Conservation (phyloP, 768 basidiomycete species). For the Goffeauzyma gilvescens region DNA sequence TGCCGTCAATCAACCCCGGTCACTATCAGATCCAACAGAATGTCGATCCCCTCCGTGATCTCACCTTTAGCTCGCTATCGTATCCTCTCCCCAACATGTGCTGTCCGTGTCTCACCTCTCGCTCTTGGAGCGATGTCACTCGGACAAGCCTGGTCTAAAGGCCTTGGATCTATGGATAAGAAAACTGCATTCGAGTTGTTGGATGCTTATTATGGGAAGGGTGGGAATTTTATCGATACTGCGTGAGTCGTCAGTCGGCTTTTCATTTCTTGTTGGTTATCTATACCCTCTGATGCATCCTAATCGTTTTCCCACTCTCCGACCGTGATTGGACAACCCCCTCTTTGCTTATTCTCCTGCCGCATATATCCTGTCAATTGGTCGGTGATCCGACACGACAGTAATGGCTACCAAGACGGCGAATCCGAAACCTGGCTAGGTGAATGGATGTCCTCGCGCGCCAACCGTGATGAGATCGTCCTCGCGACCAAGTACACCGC, state of each 20-base stretch:
- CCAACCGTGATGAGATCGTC: constrained; percentile 37
- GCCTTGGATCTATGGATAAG: constrained; percentile 37
- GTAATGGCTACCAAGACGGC: constrained; percentile 38
- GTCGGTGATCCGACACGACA: neutral
- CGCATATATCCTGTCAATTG: neutral
- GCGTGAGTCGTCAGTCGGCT: no score
- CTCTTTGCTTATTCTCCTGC: neutral
- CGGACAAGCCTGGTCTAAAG: constrained; percentile 17
- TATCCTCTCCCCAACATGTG: constrained; percentile 14
- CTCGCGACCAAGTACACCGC: constrained; percentile 35
- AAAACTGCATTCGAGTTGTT: constrained; percentile 36
- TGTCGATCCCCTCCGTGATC: no score
- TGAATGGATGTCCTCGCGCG: constrained; percentile 37
- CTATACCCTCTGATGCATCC: neutral
- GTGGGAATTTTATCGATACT: constrained; percentile 39
- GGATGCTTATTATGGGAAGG: constrained; percentile 35
- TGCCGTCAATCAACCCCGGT: no score
- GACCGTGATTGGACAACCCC: constrained; percentile 32
- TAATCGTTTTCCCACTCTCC: no score
- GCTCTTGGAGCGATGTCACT: constrained; percentile 24
- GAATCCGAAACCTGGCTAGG: constrained; percentile 42
- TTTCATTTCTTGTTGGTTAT: neutral
- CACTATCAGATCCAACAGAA: no score
- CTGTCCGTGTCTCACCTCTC: constrained; percentile 25
- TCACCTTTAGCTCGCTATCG: no score